Conservation (phyloP, 306 rosid genomes). For the Cicer pinnatifidum region DNA sequence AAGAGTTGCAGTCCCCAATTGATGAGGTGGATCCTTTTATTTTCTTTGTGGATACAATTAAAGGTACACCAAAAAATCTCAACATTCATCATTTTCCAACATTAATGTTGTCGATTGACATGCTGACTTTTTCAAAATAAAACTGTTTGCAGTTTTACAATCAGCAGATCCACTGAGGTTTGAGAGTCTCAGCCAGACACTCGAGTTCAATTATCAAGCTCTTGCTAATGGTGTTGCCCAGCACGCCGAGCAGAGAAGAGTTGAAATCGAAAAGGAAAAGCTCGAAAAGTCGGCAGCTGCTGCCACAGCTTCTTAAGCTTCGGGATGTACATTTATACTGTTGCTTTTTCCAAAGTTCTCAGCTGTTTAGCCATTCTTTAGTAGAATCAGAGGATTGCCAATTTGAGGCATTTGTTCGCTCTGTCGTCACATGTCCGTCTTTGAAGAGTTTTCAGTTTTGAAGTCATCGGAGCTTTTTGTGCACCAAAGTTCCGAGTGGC, state of each 20-base stretch:
- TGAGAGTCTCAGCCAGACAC: constrained; percentile 78
- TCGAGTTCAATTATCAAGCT: constrained; percentile 89
- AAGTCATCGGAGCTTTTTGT: constrained; percentile 50
- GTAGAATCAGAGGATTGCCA: constrained; percentile 52
- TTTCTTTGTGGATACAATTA: constrained; percentile 82
- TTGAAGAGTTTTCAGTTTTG: constrained; percentile 53
- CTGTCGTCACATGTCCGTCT: constrained; percentile 46
- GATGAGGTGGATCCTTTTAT: constrained; percentile 97
- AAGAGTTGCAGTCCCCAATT: constrained; percentile 95
- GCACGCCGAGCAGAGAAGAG: constrained; percentile 91
- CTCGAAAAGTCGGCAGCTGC: constrained; percentile 76
- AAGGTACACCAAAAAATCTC: constrained; percentile 55
- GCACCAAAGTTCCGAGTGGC: constrained; percentile 45
- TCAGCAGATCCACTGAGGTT: constrained; percentile 72
- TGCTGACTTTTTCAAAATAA: constrained; percentile 2
- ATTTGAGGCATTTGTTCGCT: constrained; percentile 55
- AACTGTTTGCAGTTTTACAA: constrained; percentile 62
- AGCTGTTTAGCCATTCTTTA: constrained; percentile 54
- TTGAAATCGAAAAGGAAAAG: constrained; percentile 82
- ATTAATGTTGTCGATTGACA: background rate
- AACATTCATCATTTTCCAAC: background rate
- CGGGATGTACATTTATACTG: constrained; percentile 47
- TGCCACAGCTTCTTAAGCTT: constrained; percentile 59
- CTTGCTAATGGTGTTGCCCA: constrained; percentile 85
- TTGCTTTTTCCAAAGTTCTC: constrained; percentile 41